Evolutionary conservation across 345 rosid genomes (phyloP).

Genomic region (Durio zibethinus): DNA sequence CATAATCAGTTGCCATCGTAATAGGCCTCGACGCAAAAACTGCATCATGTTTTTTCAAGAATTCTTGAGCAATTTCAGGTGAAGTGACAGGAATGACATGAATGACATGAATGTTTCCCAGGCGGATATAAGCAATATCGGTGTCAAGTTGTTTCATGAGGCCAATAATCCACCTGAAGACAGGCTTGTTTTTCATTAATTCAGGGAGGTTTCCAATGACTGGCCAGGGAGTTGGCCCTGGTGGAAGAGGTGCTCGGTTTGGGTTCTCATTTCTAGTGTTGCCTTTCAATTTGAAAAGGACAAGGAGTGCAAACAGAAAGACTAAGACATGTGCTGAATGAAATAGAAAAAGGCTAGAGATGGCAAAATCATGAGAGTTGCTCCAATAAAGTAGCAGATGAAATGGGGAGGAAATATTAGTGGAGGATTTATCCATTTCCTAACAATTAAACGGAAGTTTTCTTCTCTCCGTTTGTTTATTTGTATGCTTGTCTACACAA

Average conservation of each 20-base stretch:
- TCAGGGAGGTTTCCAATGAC: slow-evolving; percentile 34
- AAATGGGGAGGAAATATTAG: too few species aligned
- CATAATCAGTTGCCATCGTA: neutral
- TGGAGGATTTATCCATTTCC: too few species aligned
- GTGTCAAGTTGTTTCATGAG: slow-evolving; percentile 28
- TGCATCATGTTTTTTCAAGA: slow-evolving; percentile 32
- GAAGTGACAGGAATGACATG: too few species aligned
- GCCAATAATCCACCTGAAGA: slow-evolving; percentile 21
- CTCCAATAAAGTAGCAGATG: too few species aligned
- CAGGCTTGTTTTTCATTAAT: slow-evolving; percentile 27
- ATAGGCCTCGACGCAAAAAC: slow-evolving; percentile 33
- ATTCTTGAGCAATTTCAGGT: slow-evolving; percentile 38
- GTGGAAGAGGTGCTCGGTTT: neutral
- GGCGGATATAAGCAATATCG: slow-evolving; percentile 36
- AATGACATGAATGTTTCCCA: slow-evolving; percentile 31
- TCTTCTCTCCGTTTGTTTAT: too few species aligned
- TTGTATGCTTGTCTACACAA: too few species aligned
- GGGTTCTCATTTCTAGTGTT: neutral
- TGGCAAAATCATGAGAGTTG: neutral
- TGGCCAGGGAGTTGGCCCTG: slow-evolving; percentile 34
- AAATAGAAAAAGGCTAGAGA: neutral
- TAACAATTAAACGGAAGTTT: too few species aligned
- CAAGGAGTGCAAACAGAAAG: neutral
- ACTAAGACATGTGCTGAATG: neutral
- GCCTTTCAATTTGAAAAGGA: neutral